These are phyloP conservation scores for Claviceps cyperi DNA, from an alignment of 2,329 filamentous ascomycete genomes.

Conservation along the genomic window DNA sequence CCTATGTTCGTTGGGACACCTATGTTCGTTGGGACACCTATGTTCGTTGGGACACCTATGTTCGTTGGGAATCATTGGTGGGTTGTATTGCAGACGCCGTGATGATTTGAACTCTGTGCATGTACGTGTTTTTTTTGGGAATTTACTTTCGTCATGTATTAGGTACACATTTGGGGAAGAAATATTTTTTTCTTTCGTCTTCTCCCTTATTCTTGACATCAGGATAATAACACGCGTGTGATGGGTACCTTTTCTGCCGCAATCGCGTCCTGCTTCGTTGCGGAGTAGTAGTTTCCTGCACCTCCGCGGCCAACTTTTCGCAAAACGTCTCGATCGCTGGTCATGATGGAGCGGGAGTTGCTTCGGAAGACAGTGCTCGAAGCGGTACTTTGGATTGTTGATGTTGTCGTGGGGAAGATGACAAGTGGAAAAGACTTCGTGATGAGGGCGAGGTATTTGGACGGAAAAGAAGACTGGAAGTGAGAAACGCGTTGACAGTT, in stretches of 20 bases:
- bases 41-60: too few species aligned
- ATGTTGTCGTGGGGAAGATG: neutral
- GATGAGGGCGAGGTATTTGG: too few species aligned
- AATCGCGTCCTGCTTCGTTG: conserved; percentile 34
- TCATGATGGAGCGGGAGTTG: neutral
- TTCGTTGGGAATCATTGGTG: neutral
- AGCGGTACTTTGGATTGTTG: neutral
- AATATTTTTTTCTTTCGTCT: neutral
- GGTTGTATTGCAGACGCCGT: neutral
- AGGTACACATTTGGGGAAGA: neutral
- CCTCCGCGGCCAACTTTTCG: conserved; percentile 45
- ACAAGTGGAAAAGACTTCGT: too few species aligned
- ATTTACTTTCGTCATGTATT: neutral
- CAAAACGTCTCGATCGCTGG: conserved; percentile 25
- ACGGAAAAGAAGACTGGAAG: too few species aligned
- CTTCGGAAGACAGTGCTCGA: neutral
- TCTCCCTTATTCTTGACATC: neutral
- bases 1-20: too few species aligned
- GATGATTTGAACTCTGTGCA: neutral
- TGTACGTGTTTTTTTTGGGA: neutral
- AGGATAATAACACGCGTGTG: neutral
- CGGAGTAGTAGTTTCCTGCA: conserved; percentile 46
- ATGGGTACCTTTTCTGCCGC: conserved; percentile 5
- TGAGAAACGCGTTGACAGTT: too few species aligned
- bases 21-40: too few species aligned